Conservation (phyloP, 208 protist species). For the Acanthamoeba triangularis region DNA sequence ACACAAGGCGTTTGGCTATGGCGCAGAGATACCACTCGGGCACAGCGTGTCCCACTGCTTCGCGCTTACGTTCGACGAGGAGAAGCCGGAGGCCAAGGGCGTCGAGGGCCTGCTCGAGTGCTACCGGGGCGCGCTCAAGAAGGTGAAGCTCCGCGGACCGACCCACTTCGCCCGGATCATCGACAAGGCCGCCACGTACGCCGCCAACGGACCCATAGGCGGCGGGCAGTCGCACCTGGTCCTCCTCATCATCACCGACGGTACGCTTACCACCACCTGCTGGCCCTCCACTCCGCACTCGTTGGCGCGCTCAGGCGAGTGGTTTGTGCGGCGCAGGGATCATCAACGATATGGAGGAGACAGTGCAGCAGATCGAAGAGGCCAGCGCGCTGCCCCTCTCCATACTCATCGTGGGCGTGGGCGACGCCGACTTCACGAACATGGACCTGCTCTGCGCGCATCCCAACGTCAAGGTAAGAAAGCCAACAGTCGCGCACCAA, state of each 20-base stretch:
- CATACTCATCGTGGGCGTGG: conserved; percentile 74
- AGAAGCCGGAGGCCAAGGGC: conserved; percentile 85
- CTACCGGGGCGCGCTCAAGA: conserved; percentile 86
- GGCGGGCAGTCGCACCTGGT: conserved; percentile 33
- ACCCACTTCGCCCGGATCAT: conserved; percentile 90
- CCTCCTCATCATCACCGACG: conserved; percentile 56
- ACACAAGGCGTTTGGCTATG: conserved; percentile 81
- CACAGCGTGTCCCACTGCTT: conserved; percentile 84
- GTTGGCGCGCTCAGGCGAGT: background rate
- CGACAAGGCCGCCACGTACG: background rate
- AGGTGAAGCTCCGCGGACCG: conserved; percentile 88
- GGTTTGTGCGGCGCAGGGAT: background rate
- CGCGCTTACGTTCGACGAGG: conserved; percentile 78
- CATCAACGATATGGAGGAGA: conserved; percentile 59
- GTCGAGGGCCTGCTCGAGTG: conserved; percentile 89
- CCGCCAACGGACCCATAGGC: conserved; percentile 9
- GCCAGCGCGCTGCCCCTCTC: conserved; percentile 55
- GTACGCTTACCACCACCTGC: background rate
- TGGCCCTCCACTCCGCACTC: background rate
- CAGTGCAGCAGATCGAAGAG: background rate
- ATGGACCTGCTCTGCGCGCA: conserved; percentile 78
- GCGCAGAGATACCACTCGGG: conserved; percentile 59
- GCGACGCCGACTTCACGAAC: conserved; percentile 71
- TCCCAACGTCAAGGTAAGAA: background rate
- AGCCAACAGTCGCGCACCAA: background rate